phyloP scores from a whole-genome alignment of 2,329 filamentous ascomycete genomes.

The Shiraia sp. region DNA sequence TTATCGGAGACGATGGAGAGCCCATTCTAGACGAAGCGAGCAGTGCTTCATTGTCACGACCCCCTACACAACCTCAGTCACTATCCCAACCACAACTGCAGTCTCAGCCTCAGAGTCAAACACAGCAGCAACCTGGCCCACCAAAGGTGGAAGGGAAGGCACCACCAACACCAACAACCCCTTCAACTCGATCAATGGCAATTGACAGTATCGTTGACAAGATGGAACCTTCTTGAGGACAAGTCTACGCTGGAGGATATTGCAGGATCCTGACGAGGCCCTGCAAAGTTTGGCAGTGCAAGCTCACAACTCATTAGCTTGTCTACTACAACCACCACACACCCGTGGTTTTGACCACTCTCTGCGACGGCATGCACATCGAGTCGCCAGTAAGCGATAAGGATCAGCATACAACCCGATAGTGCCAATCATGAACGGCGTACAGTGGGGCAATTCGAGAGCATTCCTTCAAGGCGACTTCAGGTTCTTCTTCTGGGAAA shows the following conservation, averaged over 20 bases:
- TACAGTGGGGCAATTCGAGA: too few relatives aligned
- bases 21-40: constrained; percentile 23
- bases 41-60: constrained; percentile 23
- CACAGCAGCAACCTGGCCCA: constrained; percentile 13
- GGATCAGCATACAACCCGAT: too few relatives aligned
- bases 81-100: constrained; percentile 7
- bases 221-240: constrained; percentile 36
- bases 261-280: constrained; percentile 1
- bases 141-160: constrained; percentile 35
- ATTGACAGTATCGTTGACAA: constrained; percentile 47
- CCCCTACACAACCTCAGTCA: constrained; percentile 14
- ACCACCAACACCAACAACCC: constrained; percentile 42
- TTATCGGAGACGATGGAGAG: constrained; percentile 34
- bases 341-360: neutral
- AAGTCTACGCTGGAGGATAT: constrained; percentile 3
- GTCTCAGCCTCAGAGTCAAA: constrained; percentile 4
- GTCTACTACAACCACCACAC: constrained; percentile 2
- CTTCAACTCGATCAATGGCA: constrained; percentile 43
- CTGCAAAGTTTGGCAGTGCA: neutral
- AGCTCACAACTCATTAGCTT: constrained; percentile 7
- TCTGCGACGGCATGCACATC: too few relatives aligned
- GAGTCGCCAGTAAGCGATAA: too few relatives aligned
- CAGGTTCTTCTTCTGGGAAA: too few relatives aligned
- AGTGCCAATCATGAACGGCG: too few relatives aligned
- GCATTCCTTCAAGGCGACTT: neutral